These are phyloP conservation scores for Gliomastix tumulicola DNA, from an alignment of 2,329 filamentous ascomycete genomes.

Conservation along the genomic window DNA sequence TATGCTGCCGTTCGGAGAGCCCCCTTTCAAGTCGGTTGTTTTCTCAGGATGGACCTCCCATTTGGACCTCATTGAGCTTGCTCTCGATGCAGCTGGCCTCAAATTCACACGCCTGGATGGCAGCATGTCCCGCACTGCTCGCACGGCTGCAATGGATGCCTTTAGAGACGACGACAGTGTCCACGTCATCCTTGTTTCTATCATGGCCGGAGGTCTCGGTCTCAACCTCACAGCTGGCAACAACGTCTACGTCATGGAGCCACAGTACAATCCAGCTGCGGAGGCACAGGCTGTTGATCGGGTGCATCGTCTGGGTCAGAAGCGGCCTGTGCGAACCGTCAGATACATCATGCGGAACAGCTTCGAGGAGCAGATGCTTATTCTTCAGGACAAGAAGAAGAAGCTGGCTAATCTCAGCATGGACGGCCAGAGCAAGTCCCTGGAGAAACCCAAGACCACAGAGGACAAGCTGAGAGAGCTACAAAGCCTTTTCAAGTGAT, in stretches of 20 bases:
- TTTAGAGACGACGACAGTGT: slow-evolving; percentile 69
- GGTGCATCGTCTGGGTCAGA: slow-evolving; percentile 87
- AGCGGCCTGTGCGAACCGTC: slow-evolving; percentile 76
- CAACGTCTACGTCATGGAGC: slow-evolving; percentile 94
- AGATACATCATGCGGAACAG: slow-evolving; percentile 85
- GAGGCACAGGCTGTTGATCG: slow-evolving; percentile 93
- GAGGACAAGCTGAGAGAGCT: slow-evolving; percentile 56
- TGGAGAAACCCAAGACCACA: slow-evolving; percentile 47
- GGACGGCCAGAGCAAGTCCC: slow-evolving; percentile 51
- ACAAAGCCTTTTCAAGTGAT: slow-evolving; percentile 49
- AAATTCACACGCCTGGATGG: slow-evolving; percentile 80
- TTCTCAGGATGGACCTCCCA: slow-evolving; percentile 97
- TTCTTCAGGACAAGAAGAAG: slow-evolving; percentile 87
- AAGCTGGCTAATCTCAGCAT: slow-evolving; percentile 82
- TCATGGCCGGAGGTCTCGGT: slow-evolving; percentile 85
- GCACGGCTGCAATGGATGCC: slow-evolving; percentile 65
- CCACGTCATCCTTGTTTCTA: slow-evolving; percentile 82
- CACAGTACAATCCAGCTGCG: slow-evolving; percentile 92
- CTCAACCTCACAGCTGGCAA: slow-evolving; percentile 84
- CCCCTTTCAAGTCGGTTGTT: slow-evolving; percentile 85
- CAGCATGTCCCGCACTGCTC: slow-evolving; percentile 70
- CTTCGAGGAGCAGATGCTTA: slow-evolving; percentile 91
- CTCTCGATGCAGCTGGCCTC: slow-evolving; percentile 62
- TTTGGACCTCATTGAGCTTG: slow-evolving; percentile 83
- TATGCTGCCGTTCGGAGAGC: slow-evolving; percentile 52